phyloP scores from a whole-genome alignment of 1,284 basidiomycete genomes.

The Fomitopsis pinicola region DNA sequence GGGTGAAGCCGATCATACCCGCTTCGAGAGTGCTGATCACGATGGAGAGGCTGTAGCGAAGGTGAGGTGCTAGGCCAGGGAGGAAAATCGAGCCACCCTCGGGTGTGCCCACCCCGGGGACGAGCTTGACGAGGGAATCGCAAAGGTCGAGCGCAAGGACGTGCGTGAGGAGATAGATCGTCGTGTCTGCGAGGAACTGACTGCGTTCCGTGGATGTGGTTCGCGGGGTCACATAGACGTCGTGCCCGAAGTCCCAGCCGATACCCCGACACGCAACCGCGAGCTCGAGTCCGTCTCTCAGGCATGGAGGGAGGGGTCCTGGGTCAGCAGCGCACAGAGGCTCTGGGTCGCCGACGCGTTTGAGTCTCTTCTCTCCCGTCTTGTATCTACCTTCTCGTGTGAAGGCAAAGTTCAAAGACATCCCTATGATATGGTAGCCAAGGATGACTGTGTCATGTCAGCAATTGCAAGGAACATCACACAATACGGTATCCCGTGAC shows the following conservation, averaged over 20 bases:
- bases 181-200: slow-evolving; percentile 50
- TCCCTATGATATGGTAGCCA: slow-evolving; percentile 32
- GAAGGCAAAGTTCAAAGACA: slow-evolving; percentile 51
- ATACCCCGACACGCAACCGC: slow-evolving; percentile 54
- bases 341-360: slow-evolving; percentile 29
- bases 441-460: background rate
- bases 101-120: slow-evolving; percentile 54
- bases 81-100: slow-evolving; percentile 63
- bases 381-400: slow-evolving; percentile 56
- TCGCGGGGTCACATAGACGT: slow-evolving; percentile 47
- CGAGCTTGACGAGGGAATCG: slow-evolving; percentile 55
- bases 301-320: slow-evolving; percentile 12
- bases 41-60: slow-evolving; percentile 54
- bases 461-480: background rate
- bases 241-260: slow-evolving; percentile 60
- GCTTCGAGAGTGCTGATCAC: slow-evolving; percentile 55
- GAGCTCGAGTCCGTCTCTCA: slow-evolving; percentile 53
- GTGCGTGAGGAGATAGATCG: slow-evolving; percentile 42
- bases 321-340: slow-evolving; percentile 1
- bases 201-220: slow-evolving; percentile 43
- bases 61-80: slow-evolving; percentile 38
- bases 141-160: slow-evolving; percentile 55
- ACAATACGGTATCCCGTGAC: background rate
- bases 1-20: slow-evolving; percentile 40
- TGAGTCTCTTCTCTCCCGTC: slow-evolving; percentile 38